A percentile compares a stretch with the other conserved stretches of the same genome.
phyloP scores from a whole-genome alignment of 2,329 filamentous ascomycete species.

The Simplicillium sp. region DNA sequence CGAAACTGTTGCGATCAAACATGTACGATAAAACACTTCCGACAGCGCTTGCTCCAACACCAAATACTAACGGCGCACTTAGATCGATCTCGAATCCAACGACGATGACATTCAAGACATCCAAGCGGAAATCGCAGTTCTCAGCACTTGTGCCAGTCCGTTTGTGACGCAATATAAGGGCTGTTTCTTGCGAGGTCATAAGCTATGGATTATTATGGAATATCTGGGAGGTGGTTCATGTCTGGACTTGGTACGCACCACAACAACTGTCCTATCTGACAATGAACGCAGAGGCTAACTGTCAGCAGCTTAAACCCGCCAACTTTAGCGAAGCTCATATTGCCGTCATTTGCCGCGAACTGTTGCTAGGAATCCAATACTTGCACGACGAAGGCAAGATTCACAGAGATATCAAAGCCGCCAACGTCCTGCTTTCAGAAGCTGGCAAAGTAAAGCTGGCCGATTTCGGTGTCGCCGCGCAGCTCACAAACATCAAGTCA shows the following conservation, averaged over 20 bases:
- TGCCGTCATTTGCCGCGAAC: constrained; percentile 85
- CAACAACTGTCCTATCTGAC: constrained; percentile 3
- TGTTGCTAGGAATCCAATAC: constrained; percentile 85
- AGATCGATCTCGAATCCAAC: constrained; percentile 98
- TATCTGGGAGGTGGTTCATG: constrained; percentile 93
- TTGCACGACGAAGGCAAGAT: constrained; percentile 92
- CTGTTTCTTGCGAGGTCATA: constrained; percentile 91
- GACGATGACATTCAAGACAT: constrained; percentile 98
- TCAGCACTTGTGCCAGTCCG: constrained; percentile 89
- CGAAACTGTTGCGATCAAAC: constrained; percentile 92
- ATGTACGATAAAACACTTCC: constrained; percentile 49
- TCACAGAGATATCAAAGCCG: constrained; percentile 93
- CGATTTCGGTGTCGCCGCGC: constrained; percentile 94
- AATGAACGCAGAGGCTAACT: constrained; percentile 18
- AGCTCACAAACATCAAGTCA: constrained; percentile 95
- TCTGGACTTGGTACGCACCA: constrained; percentile 65
- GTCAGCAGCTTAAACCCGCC: constrained; percentile 70
- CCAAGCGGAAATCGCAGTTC: constrained; percentile 89
- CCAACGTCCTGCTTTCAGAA: constrained; percentile 89
- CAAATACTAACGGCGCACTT: constrained; percentile 1
- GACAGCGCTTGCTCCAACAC: background rate
- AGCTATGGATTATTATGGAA: constrained; percentile 99
- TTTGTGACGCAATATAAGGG: constrained; percentile 95
- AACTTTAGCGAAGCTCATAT: constrained; percentile 84
- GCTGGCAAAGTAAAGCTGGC: constrained; percentile 88